Evolutionary conservation across 768 basidiomycete species (phyloP), one percentile per base, ranked within the genome.

Genomic region (Cyathus striatus): DNA sequence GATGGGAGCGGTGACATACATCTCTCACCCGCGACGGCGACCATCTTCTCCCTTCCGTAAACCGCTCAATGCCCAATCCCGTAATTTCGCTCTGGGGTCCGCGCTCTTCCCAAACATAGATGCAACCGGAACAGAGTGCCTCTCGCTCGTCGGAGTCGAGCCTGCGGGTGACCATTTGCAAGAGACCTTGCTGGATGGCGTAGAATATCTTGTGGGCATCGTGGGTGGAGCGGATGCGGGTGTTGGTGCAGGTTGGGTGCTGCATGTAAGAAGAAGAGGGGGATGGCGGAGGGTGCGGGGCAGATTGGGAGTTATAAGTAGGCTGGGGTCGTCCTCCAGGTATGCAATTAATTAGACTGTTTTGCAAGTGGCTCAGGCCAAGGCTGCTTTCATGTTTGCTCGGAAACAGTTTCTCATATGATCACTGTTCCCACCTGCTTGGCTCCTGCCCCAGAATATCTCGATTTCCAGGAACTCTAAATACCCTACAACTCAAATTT

Each of bases 171-270:
- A 90, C 81, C 75, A 89, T 83, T 44, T 76, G 76, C 38, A 90
- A 70, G 18, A 73, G 47, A 33, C 78, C 79, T 42, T 70, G 69
- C 43, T 79, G 76, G 42, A 89, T 72, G 20, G 80, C 87, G 51
- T 74, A 79, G 63, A 90, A 90, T 54, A 90, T 83, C 59, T 79
- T 85, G 61, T 89, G 88, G 2, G 86, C 86, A 59, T 90, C 88
- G 41, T 74, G 72, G 22, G 79, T 80, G 26, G 83, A 84, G 50
- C 86, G 83, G 52, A 90, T 86, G 56, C 86, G 84, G 43, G 81
- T 65, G 52, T 82, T 78, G 40, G 64, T 73, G 58, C 81, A 83
- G 26, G 87, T 90, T 34, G 87, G 87, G 46, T 73, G 75, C 56
- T 90, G 87, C 75, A 80, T 82, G 39, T 51, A 47, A 49, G 43